phyloP scores from a whole-genome alignment of 2,329 filamentous ascomycete genomes.

The Beauveria caledonica region DNA sequence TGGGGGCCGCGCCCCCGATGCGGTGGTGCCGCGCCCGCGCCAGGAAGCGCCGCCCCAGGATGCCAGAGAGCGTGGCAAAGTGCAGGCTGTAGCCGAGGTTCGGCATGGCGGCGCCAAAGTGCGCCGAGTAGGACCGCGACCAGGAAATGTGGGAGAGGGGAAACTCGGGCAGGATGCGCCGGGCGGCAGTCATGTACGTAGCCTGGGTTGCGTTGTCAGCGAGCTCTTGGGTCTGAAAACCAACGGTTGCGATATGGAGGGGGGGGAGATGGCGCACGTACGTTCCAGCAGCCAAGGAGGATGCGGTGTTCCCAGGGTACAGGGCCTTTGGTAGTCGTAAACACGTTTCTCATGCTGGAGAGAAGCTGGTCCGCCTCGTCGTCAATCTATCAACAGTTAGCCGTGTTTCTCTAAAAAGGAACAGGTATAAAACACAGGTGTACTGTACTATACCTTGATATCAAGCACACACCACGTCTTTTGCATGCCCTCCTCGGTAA shows the following conservation, averaged over 20 bases:
- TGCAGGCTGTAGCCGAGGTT: conserved; percentile 73
- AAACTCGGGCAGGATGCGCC: conserved; percentile 53
- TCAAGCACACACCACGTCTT: conserved; percentile 77
- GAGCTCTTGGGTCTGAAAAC: no score
- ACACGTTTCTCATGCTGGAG: conserved; percentile 53
- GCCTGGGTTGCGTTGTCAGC: conserved; percentile 31
- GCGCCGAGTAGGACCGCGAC: conserved; percentile 58
- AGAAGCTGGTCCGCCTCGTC: conserved; percentile 67
- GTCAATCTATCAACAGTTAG: conserved; percentile 2
- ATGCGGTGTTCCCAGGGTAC: conserved; percentile 65
- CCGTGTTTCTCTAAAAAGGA: background rate
- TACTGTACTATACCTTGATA: conserved; percentile 60
- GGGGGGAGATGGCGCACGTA: conserved; percentile 25
- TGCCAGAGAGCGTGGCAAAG: conserved; percentile 58
- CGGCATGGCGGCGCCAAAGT: conserved; percentile 54
- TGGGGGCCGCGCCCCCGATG: conserved; percentile 24
- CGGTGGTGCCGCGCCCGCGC: conserved; percentile 43
- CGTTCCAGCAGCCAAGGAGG: conserved; percentile 75
- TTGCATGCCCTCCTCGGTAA: conserved; percentile 56
- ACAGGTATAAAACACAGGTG: no score
- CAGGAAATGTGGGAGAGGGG: conserved; percentile 61
- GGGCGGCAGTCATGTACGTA: conserved; percentile 58
- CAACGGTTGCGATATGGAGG: no score
- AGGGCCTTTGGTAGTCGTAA: conserved; percentile 42
- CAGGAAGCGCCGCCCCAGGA: conserved; percentile 59